Evolutionary conservation across 2,329 filamentous ascomycete species (phyloP).

Genomic region (Alternaria metachromatica): DNA sequence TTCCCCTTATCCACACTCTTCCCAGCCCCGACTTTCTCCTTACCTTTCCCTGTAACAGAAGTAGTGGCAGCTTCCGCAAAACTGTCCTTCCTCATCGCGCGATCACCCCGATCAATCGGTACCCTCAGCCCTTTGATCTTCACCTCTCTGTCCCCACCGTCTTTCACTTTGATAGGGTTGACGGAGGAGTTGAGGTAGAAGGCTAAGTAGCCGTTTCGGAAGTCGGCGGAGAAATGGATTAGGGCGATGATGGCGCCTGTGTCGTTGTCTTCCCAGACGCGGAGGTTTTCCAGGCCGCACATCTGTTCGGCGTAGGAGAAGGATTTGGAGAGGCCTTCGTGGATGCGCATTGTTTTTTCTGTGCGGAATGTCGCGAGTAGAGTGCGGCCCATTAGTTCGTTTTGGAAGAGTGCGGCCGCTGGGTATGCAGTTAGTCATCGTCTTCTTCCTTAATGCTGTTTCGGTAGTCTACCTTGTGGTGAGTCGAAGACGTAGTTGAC

Average conservation of each 20-base stretch:
- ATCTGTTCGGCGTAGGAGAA: constrained; percentile 58
- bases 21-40: constrained; percentile 8
- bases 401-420: constrained; percentile 53
- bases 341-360: constrained; percentile 53
- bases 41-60: constrained; percentile 11
- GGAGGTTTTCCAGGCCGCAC: constrained; percentile 56
- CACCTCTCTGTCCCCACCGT: constrained; percentile 48
- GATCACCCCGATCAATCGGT: constrained; percentile 28
- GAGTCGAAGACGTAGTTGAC: constrained; percentile 54
- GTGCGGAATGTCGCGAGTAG: constrained; percentile 54
- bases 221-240: constrained; percentile 54
- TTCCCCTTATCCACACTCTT: constrained; percentile 44
- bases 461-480: constrained; percentile 25
- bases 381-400: constrained; percentile 54
- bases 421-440: constrained; percentile 1
- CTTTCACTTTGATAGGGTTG: constrained; percentile 50
- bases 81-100: constrained; percentile 30
- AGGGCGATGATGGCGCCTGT: constrained; percentile 52
- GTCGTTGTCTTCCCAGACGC: constrained; percentile 55
- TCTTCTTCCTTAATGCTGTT: neutral
- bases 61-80: constrained; percentile 4
- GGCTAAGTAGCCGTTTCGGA: constrained; percentile 52
- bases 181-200: constrained; percentile 54
- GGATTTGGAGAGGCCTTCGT: constrained; percentile 51
- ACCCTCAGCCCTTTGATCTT: constrained; percentile 54